Base-by-base conservation (phyloP, 1,284 basidiomycete species). In the Hymenochaete sp. region DNA sequence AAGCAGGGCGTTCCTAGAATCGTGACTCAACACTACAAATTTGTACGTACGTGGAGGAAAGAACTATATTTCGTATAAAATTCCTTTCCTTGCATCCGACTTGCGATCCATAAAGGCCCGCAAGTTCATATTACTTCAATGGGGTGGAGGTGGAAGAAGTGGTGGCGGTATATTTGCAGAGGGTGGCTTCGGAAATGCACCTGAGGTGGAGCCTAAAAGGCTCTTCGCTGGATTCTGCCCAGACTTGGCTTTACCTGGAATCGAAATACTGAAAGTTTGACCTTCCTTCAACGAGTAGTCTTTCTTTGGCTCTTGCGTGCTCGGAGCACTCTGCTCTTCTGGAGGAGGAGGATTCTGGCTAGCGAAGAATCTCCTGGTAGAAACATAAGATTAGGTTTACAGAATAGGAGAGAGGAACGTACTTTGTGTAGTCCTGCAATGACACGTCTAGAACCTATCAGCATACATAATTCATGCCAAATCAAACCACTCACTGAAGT, bases 231-330 rank as follows among this genome's bases (percentile, higher is more conserved):
- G 53, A 41, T 58, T 48, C 24, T 50, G 51, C 4, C 62, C 51
- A 21, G 62, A 51, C 55, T 65, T 70, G 51, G 62, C 68, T 51
- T 74, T 73, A 6, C 91, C 91, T 6, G 93, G 93, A 48, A 97
- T 86, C 41, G 77, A 75, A 58, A 97, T 93, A 10, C 82, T 84
- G 62, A 98, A 93, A 0, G 93, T 98, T 61, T 98, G 88, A 11
- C 96, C 96, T 57, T 93, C 91, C 60, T 97, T 98, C 55, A 98
- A 68, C 27, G 84, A 87, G 62, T 96, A 98, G 59, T 98, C 95
- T 62, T 90, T 89, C 70, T 92, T 91, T 1, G 87, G 90, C 2
- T 83, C 89, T 2, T 73, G 59, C 13, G 88, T 83, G 38, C 77
- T 77, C 11, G 79, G 75, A 32, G 77, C 79, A 26, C 55, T 58